phyloP scores from a whole-genome alignment of 176 grass and related monocot species.

The Cenchrus americanus region DNA sequence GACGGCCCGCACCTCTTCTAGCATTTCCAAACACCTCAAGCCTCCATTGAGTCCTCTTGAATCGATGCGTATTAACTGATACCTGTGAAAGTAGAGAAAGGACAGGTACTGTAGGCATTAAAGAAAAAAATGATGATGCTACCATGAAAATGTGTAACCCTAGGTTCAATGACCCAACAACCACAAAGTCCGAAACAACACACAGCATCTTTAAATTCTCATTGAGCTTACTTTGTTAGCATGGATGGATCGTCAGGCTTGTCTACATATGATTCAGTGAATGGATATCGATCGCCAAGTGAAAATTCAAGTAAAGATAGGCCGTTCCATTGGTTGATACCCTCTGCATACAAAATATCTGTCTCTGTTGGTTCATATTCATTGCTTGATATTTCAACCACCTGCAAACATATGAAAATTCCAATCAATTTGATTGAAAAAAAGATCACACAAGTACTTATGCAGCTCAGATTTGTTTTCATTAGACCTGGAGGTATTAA shows the following conservation, averaged over 20 bases:
- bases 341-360: slow-evolving; percentile 76
- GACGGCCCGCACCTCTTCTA: slow-evolving; percentile 61
- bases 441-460: background rate
- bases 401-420: slow-evolving; percentile 50
- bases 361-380: slow-evolving; percentile 80
- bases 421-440: background rate
- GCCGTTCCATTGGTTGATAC: slow-evolving; percentile 74
- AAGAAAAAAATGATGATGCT: background rate
- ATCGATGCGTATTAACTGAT: slow-evolving; percentile 61
- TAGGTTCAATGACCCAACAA: background rate
- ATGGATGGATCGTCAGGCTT: slow-evolving; percentile 53
- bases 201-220: background rate
- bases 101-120: background rate
- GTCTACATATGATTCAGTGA: slow-evolving; percentile 50
- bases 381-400: slow-evolving; percentile 74
- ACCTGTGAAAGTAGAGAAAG: slow-evolving; percentile 29
- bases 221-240: slow-evolving; percentile 52
- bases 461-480: background rate
- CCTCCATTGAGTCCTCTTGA: slow-evolving; percentile 62
- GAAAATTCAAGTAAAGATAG: slow-evolving; percentile 70
- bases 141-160: background rate
- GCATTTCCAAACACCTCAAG: slow-evolving; percentile 73
- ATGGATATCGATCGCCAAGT: slow-evolving; percentile 55
- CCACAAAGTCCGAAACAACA: background rate
- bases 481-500: background rate